Base-by-base conservation (phyloP, 352 stramenopile genomes). In the Globisporangium splendens region DNA sequence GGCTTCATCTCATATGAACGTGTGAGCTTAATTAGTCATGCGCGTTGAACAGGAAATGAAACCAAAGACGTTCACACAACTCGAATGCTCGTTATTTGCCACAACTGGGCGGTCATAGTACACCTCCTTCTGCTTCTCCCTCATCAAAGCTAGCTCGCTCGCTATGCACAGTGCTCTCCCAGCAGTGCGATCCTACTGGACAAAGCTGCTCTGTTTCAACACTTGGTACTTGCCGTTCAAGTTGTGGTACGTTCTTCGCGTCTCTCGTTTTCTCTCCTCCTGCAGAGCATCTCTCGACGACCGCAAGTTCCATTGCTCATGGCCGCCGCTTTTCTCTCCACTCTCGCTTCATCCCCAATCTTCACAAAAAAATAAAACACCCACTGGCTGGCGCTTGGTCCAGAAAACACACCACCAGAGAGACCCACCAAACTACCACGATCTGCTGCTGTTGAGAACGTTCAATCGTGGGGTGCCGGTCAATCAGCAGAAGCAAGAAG, bases 261-360 rank as follows among this genome's bases (percentile, higher is more conserved):
- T 44, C 58, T 33, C 46, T 41, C 21, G 8, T 58, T 38, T 59
- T 46, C 20, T 46, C 49, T 52, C 14, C 28, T 53, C 14, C 43
- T 11, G 28, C 28, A 35, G 28, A 35, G 28, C 22, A 28, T 11
- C 5, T 14, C 46, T n/a, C 21, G 52, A 41, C 31, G 38, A 48
- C 64, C 64, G 46, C 65, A 75, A 73, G 66, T 83, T 83, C 73
- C 72, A 70, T 70, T 80, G 73, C 72, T 54, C 35, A 48, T 53
- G 46, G 44, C 33, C 50, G n/a, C 21, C 33, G 13, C 46, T 38
- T 35, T 35, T 39, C 35, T 35, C 12, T 53, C 15, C 43, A 38
- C 35, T 50, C 56, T 61, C 52, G 44, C 63, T 65, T 67, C 48
- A 63, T 59, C 65, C 57, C 54, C 39, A 43, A 66, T 62, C 58